Conservation (phyloP, 116 monocot species). For the Dioscorea cayenensis region DNA sequence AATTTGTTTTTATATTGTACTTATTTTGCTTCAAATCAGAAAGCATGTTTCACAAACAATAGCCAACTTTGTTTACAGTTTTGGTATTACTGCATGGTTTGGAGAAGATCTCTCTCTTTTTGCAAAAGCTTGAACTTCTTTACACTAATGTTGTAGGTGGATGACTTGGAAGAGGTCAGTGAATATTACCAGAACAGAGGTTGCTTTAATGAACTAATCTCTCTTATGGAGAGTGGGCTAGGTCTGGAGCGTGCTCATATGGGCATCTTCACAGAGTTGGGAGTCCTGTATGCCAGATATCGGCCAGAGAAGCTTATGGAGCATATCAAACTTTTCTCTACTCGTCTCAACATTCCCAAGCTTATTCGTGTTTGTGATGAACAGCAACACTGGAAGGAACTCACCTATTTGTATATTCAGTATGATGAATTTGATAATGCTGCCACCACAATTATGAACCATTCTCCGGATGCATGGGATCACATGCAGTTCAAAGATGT, state of each 20-base stretch:
- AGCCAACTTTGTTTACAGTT: too few relatives aligned
- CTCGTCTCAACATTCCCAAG: slow-evolving; percentile 87
- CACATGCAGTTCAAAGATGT: slow-evolving; percentile 99
- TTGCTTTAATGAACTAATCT: slow-evolving; percentile 94
- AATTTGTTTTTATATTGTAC: too few relatives aligned
- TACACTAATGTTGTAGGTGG: slow-evolving; percentile 46
- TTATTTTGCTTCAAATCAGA: too few relatives aligned
- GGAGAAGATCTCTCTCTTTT: too few relatives aligned
- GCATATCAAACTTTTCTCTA: slow-evolving; percentile 87
- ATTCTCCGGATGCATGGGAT: slow-evolving; percentile 94
- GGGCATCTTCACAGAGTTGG: slow-evolving; percentile 98
- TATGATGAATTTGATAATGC: slow-evolving; percentile 99
- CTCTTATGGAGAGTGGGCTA: slow-evolving; percentile 96
- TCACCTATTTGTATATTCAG: slow-evolving; percentile 90
- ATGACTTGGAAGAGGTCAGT: slow-evolving; percentile 99
- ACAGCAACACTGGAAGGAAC: slow-evolving; percentile 96
- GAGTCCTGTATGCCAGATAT: slow-evolving; percentile 90
- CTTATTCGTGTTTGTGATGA: slow-evolving; percentile 90
- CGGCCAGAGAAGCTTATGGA: slow-evolving; percentile 93
- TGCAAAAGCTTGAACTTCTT: background rate
- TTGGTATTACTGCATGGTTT: too few relatives aligned
- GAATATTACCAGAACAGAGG: slow-evolving; percentile 97
- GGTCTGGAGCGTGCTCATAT: slow-evolving; percentile 96
- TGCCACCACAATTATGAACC: slow-evolving; percentile 95
- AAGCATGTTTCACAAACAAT: too few relatives aligned